Evolutionary conservation across 805 yeast genomes (phyloP), one percentile per base, ranked within the genome.

Genomic region (Candida sanyiensis): DNA sequence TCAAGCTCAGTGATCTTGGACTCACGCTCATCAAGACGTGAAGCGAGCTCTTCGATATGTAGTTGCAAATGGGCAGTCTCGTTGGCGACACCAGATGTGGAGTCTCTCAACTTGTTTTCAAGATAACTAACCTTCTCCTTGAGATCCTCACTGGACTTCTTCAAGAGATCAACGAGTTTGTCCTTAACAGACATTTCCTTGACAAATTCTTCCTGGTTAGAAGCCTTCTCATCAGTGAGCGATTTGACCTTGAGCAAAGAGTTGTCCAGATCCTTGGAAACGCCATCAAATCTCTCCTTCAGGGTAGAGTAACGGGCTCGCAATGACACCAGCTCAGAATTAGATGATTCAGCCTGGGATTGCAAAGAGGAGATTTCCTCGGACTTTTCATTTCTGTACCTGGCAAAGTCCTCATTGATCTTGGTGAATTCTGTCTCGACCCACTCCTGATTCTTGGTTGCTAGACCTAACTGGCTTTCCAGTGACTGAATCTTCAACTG

Each of bases 101-200:
- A 44, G 12, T 29, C 17, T 7, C 42, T 38, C n/a, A 56, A 16
- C 28, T 69, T 63, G 1, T 48, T 46, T 44, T 82, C 86, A 17
- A 83, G 60, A 37, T 75, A 73, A 1, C 56, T 51, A 7, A 83
- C 68, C 40, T 89, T 66, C 3, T 59, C 58, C 32, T 66, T 62
- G 16, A 77, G 66, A 37, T 79, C 81, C 3, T 66, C 64, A 6
- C 75, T 68, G 0, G 77, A 59, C 35, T 67, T 71, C 36, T 79
- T 77, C 39, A 80, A 64, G 13, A 83, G 61, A 30, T 72, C 75
- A 5, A 75, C 63, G 27, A 80, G 58, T 35, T 83, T 75, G 35
- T 80, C 80, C 56, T 81, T 85, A 32, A 75, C 59, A 2, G 74
- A 56, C 60, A 79, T 70, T 51, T 81, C 88, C 23, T 70, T 69